Evolutionary conservation across 257 asterid genomes (phyloP), one percentile per base, ranked within the genome.

Genomic region (Avicennia marina): DNA sequence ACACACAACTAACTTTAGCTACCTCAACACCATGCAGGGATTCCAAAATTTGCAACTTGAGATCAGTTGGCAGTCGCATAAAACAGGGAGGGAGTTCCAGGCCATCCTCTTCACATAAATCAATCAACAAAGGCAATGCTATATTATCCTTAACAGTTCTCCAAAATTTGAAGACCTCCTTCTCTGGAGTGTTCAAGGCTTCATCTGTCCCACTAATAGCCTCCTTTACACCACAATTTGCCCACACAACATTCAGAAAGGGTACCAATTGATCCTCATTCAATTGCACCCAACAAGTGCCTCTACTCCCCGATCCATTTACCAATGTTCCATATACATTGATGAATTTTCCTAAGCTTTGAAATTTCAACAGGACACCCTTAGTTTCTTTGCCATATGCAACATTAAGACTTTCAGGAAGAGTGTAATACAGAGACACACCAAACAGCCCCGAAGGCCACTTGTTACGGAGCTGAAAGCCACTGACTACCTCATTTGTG

Each of bases 81-180:
- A 93, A 89, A 78, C 99, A 93, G 0, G 96, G 86, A 24, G 96
- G 99, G 20, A 89, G 95, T 17, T 17, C 75, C 9, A 86, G 66
- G 61, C 89, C 87, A 22, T 75, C 40, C 61, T 73, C 84, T 31
- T 86, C 95, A 13, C 95, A 78, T 22, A 88, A 60, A 63, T 86
- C 96, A 50, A 93, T 93, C 73, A 85, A 55, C 86, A 93, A 74
- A 18, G 97, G 96, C 69, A 93, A 72, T 11, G 84, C 94, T 11
- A 93, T 79, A 32, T 65, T 69, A 42, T 93, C 98, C 73, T 88
- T 93, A 32, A 86, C 83, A 0, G 7, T 64, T 60, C 84, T 86
- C 97, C 97, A 93, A 53, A 89, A 81, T 49, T 69, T 55, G 33
- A 80, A 86, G 38, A 89, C 89, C 72, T 84, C 90, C 65, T 69